Conservation (phyloP, 805 yeast genomes). For the Metschnikowia proteae region DNA sequence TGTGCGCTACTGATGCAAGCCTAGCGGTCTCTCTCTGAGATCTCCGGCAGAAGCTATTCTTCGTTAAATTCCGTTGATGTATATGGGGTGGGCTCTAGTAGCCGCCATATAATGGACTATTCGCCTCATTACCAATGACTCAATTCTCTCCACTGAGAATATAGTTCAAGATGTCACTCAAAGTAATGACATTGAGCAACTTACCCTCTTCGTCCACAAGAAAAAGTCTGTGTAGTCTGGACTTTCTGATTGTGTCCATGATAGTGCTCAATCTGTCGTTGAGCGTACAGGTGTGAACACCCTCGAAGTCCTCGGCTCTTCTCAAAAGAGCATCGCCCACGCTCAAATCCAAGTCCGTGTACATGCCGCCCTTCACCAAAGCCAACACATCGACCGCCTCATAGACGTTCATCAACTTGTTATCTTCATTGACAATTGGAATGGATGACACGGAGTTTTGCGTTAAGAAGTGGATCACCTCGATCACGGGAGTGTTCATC, state of each 20-base stretch:
- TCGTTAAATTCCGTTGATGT: not conserved
- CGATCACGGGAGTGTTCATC: constrained; percentile 89
- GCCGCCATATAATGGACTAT: not conserved
- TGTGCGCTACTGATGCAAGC: not conserved
- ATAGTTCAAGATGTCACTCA: constrained; percentile 86
- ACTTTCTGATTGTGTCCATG: constrained; percentile 87
- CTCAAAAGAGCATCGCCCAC: constrained; percentile 96
- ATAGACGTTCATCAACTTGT: constrained; percentile 74
- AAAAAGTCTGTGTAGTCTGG: constrained; percentile 86
- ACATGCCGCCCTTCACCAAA: constrained; percentile 88
- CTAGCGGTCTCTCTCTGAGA: too few species aligned
- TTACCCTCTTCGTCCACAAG: constrained; percentile 83
- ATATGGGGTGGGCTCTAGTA: not conserved
- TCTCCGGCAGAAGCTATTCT: too few species aligned
- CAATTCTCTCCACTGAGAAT: constrained; percentile 60
- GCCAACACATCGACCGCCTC: constrained; percentile 95
- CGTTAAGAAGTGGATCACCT: constrained; percentile 80
- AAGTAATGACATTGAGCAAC: constrained; percentile 78
- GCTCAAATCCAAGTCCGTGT: constrained; percentile 81
- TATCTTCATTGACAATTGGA: constrained; percentile 82
- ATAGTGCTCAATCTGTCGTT: constrained; percentile 83
- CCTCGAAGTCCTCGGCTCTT: constrained; percentile 93
- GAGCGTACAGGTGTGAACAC: constrained; percentile 92
- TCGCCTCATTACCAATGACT: not conserved
- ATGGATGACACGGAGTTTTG: constrained; percentile 83